A percentile compares a stretch with the other conserved stretches of the same genome.
Conservation (phyloP, 768 basidiomycete species). For the Kwoniella europaea region DNA sequence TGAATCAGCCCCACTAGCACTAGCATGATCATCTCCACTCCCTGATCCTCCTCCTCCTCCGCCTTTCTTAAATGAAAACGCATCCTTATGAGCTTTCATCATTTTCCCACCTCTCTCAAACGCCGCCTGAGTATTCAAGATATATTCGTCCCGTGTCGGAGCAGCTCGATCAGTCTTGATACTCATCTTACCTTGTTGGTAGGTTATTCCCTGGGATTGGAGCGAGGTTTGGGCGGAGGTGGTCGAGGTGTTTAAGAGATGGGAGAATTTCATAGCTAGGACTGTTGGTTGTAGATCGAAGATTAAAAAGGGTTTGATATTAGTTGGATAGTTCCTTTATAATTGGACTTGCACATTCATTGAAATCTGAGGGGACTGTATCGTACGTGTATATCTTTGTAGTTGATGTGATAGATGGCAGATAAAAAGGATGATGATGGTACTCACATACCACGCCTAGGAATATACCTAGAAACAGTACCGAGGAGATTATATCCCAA, state of each 20-base stretch:
- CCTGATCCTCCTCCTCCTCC: not conserved
- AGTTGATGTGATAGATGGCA: not conserved
- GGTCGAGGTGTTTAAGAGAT: conserved; percentile 27
- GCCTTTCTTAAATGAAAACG: conserved; percentile 31
- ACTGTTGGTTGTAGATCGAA: no score
- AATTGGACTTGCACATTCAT: no score
- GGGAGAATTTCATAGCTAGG: conserved; percentile 26
- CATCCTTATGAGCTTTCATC: conserved; percentile 45
- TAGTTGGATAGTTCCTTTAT: no score
- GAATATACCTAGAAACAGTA: conserved; percentile 40
- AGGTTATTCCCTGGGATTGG: conserved; percentile 35
- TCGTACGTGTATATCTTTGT: not conserved
- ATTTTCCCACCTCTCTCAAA: conserved; percentile 46
- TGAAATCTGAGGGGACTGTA: not conserved
- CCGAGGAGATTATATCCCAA: conserved; percentile 42
- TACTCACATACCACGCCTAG: conserved; percentile 49
- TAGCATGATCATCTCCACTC: not conserved
- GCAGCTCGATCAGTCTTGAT: conserved; percentile 43
- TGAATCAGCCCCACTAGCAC: conserved; percentile 9
- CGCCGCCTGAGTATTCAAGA: conserved; percentile 40
- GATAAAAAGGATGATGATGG: not conserved
- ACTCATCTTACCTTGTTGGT: conserved; percentile 30
- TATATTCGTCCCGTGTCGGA: conserved; percentile 45
- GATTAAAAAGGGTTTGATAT: no score
- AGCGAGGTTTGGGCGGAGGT: conserved; percentile 25